A percentile compares a stretch with the other conserved stretches of the same genome.
Conservation (phyloP, 345 rosid species). For the Clausena lansium region DNA sequence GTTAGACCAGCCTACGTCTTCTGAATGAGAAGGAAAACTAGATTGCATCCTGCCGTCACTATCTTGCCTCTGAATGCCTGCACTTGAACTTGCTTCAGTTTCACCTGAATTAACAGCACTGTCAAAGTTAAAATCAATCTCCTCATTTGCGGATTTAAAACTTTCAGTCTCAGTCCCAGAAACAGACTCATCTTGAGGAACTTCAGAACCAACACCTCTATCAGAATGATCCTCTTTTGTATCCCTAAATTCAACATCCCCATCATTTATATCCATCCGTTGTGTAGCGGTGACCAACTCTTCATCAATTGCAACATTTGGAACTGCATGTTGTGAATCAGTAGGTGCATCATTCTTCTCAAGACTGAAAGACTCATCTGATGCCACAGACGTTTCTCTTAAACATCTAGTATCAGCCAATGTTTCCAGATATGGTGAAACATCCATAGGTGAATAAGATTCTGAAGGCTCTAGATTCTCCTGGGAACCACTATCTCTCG, state of each 20-base stretch:
- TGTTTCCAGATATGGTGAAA: slow-evolving; percentile 65
- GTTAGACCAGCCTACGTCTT: slow-evolving; percentile 41
- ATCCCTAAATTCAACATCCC: slow-evolving; percentile 25
- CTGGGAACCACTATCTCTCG: slow-evolving; percentile 33
- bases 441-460: slow-evolving; percentile 84
- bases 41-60: slow-evolving; percentile 35
- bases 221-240: slow-evolving; percentile 35
- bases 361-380: slow-evolving; percentile 52
- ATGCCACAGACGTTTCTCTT: slow-evolving; percentile 55
- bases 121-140: slow-evolving; percentile 56
- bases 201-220: slow-evolving; percentile 37
- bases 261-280: slow-evolving; percentile 61
- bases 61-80: slow-evolving; percentile 41
- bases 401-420: slow-evolving; percentile 34
- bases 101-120: slow-evolving; percentile 45
- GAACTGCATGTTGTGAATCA: slow-evolving; percentile 33
- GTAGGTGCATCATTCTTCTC: slow-evolving; percentile 29
- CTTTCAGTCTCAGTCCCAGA: slow-evolving; percentile 89
- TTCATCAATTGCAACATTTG: slow-evolving; percentile 49
- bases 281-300: slow-evolving; percentile 59
- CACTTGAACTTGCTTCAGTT: slow-evolving; percentile 63
- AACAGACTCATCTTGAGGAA: slow-evolving; percentile 41
- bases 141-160: slow-evolving; percentile 84
- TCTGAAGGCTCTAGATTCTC: slow-evolving; percentile 58
- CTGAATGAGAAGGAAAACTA: slow-evolving; percentile 34